Evolutionary conservation across 352 stramenopile genomes (phyloP), one percentile per base, ranked within the genome.

Genomic region (Pythium grandisporangium): DNA sequence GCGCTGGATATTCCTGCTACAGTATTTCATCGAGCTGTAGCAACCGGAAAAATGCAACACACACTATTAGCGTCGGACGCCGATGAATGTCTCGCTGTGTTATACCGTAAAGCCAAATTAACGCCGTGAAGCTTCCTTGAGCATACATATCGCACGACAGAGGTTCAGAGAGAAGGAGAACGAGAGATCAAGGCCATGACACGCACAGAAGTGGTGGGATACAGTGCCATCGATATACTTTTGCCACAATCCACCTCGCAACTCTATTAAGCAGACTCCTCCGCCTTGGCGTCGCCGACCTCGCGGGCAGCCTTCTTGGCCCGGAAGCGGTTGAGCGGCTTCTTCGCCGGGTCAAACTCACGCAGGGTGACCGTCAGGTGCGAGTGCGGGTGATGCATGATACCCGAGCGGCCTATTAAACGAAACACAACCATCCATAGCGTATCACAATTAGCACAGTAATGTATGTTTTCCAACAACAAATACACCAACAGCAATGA

Each of bases 351-450:
- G 46, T 93, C 76, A 36, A 80, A 88, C 58, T 93, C 79, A 25
- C 67, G 61, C 33, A 93, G 55, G 25, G 89, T 52, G 14, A 93
- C 74, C 14, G 74, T 89, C 43, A 93, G 37, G 58, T 93, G 79
- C 41, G 63, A 84, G 62, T 87, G 61, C 37, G 76, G 73, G 53
- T 85, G 76, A 58, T 89, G 73, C 76, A 87, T 89, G 53, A 93
- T 64, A 64, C 79, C 79, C 25, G 79, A 84, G 14, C 69, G 70
- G 48, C 77, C 71, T 88, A 29, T 45, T 26, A n/a, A n/a, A n/a
- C n/a, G n/a, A n/a, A n/a, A n/a, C n/a, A n/a, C n/a, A n/a, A n/a
- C n/a, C n/a, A n/a, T n/a, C n/a, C n/a, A n/a, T n/a, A n/a, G n/a
- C n/a, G n/a, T n/a, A n/a, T n/a, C n/a, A n/a, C 6, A 27, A 23